phyloP scores from a whole-genome alignment of 805 yeast species.

The Yueomyces sp. region DNA sequence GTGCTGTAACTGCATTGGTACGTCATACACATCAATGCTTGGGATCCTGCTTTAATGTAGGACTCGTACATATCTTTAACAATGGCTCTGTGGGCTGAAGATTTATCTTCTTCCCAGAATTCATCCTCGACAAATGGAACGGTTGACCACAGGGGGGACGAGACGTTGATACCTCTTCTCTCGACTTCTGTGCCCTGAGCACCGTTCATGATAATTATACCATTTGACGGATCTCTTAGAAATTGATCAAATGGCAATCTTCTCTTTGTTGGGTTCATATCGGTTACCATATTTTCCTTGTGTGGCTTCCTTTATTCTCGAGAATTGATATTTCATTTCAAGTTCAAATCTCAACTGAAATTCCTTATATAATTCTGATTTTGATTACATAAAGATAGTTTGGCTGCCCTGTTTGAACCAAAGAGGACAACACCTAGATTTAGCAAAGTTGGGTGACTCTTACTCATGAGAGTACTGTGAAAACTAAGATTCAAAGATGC shows the following conservation, averaged over 20 bases:
- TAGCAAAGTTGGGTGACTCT: too few species aligned
- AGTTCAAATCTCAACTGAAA: too few species aligned
- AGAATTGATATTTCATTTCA: too few species aligned
- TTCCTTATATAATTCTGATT: too few species aligned
- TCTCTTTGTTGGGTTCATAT: not conserved
- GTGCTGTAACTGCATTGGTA: slow-evolving; percentile 41
- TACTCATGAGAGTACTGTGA: too few species aligned
- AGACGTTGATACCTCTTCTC: slow-evolving; percentile 30
- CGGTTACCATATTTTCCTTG: not conserved
- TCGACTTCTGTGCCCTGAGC: slow-evolving; percentile 56
- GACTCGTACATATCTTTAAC: slow-evolving; percentile 36
- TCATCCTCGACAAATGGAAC: slow-evolving; percentile 28
- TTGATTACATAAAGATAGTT: too few species aligned
- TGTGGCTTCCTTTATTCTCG: not conserved
- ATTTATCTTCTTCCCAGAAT: slow-evolving; percentile 11
- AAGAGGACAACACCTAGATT: too few species aligned
- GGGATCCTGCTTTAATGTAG: slow-evolving; percentile 42
- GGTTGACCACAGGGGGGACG: slow-evolving; percentile 50
- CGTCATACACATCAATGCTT: slow-evolving; percentile 40
- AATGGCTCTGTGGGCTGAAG: slow-evolving; percentile 26
- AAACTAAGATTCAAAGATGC: too few species aligned
- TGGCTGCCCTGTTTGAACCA: too few species aligned
- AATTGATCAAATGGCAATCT: slow-evolving; percentile 2
- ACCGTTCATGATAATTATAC: slow-evolving; percentile 36
- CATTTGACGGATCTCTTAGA: slow-evolving; percentile 5